Evolutionary conservation across 2,329 filamentous ascomycete species (phyloP), one percentile per base, ranked within the genome.

Genomic region (Calycina herbarum): DNA sequence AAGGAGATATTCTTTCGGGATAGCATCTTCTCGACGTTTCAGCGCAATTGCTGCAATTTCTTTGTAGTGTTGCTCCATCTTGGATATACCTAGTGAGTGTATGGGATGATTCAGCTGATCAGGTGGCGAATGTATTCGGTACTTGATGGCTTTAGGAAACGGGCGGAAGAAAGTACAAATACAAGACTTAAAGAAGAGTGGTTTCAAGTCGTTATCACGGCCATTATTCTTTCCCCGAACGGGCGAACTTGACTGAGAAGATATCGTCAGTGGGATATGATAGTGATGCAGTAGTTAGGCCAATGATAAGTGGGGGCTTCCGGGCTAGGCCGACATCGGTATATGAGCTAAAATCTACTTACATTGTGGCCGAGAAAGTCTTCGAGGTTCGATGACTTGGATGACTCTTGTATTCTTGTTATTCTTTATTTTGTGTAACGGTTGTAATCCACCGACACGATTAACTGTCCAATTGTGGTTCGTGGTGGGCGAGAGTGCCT

Each of bases 11-110:
- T 75, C 72, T 61, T 73, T 73, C 48, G 72, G 70, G 10, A 76
- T 70, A 7, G 74, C 69, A 65, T 71, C 72, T 66, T 75, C 73
- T 64, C 76, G 70, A 31, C 76, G 68, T 62, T 77, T 76, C 56
- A 72, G 74, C 57, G 78, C 77, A 62, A 77, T 75, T 13, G 69
- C 74, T 17, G 78, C 76, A 48, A 78, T 73, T 66, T 79, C 75
- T 63, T 77, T 76, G 63, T 79, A 78, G 38, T 75, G 68, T 65
- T 76, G 73, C 24, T 66, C 71, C 75, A 76, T 76, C 15, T 68
- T 71, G 35, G 6, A 35, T 8, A 31, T 57, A 20, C 20, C 20
- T 20, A 17, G 3, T 24, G 17, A 38, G 10, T 38, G 2, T 31
- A n/a, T 59, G 27, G 29, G 13, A 45, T 45, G 17, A 24, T n/a